A percentile compares a stretch with the other conserved stretches of the same genome.
These are phyloP conservation scores for Pouteria campechiana DNA, from an alignment of 179 eudicot species.

Conservation along the genomic window DNA sequence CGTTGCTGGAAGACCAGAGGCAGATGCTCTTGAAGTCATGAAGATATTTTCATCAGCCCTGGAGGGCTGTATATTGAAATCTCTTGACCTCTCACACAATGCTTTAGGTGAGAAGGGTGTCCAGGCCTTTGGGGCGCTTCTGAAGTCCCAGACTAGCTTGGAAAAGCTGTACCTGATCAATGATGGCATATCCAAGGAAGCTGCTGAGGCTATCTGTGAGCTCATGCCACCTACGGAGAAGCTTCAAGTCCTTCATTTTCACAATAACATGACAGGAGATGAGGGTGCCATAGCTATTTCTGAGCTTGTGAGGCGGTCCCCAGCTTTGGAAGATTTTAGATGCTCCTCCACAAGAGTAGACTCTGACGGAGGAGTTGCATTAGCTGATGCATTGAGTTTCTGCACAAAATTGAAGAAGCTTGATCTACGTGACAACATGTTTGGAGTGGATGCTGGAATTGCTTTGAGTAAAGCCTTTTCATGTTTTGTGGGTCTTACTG, in stretches of 20 bases:
- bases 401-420: conserved; percentile 34
- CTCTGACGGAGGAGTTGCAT: conserved; percentile 45
- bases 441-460: conserved; percentile 59
- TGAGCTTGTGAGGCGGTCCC: conserved; percentile 36
- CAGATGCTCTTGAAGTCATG: conserved; percentile 67
- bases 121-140: conserved; percentile 47
- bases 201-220: conserved; percentile 45
- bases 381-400: conserved; percentile 38
- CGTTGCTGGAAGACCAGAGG: conserved; percentile 60
- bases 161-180: conserved; percentile 66
- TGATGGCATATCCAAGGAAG: conserved; percentile 65
- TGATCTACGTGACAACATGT: conserved; percentile 61
- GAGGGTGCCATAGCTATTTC: conserved; percentile 56
- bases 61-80: conserved; percentile 34
- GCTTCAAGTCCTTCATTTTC: conserved; percentile 48
- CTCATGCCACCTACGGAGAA: conserved; percentile 51
- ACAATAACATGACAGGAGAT: conserved; percentile 74
- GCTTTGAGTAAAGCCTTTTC: conserved; percentile 36
- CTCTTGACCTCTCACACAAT: conserved; percentile 48
- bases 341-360: conserved; percentile 68
- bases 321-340: conserved; percentile 43
- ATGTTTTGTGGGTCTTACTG: conserved; percentile 28
- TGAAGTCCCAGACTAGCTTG: conserved; percentile 40
- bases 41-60: conserved; percentile 43
- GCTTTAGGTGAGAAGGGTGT: conserved; percentile 74